A percentile compares a stretch with the other conserved stretches of the same genome.
phyloP scores from a whole-genome alignment of 1,139 yeast genomes.

The Candida glucosophila region DNA sequence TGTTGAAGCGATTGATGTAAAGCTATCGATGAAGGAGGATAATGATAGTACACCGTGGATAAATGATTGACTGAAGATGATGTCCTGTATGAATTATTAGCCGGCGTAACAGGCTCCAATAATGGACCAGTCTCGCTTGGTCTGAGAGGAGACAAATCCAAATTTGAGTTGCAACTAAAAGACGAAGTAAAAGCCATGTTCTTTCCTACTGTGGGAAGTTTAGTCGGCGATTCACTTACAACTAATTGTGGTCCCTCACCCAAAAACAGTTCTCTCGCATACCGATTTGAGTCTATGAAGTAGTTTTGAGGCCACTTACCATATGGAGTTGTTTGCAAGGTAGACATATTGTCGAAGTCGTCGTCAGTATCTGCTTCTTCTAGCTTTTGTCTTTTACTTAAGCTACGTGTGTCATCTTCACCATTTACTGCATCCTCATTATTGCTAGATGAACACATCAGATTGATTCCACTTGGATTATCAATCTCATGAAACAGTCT shows the following conservation, averaged over 20 bases:
- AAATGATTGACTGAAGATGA: slow-evolving; percentile 4
- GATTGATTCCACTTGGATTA: too few relatives aligned
- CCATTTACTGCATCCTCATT: too few relatives aligned
- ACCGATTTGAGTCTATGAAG: too few relatives aligned
- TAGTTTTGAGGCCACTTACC: too few relatives aligned
- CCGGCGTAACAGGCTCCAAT: slow-evolving; percentile 49
- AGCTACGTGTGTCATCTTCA: too few relatives aligned
- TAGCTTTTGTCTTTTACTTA: too few relatives aligned
- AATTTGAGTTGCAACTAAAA: slow-evolving; percentile 57
- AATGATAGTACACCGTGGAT: slow-evolving; percentile 2
- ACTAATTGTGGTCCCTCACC: slow-evolving; percentile 20
- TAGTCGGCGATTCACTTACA: slow-evolving; percentile 28
- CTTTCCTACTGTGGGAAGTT: slow-evolving; percentile 35
- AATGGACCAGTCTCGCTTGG: slow-evolving; percentile 55
- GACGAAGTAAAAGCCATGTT: slow-evolving; percentile 44
- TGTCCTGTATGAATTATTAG: slow-evolving; percentile 13
- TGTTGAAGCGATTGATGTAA: slow-evolving; percentile 6
- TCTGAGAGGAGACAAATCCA: slow-evolving; percentile 54
- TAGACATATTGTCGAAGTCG: slow-evolving; percentile 19
- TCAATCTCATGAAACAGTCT: too few relatives aligned
- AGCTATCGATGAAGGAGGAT: slow-evolving; percentile 3
- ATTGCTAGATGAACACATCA: too few relatives aligned
- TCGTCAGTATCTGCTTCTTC: slow-evolving; percentile 5
- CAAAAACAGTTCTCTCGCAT: too few relatives aligned
- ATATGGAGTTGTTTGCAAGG: slow-evolving; percentile 10